These are phyloP conservation scores for Fraxinus sp. DNA, from an alignment of 305 asterid genomes.

Conservation along the genomic window DNA sequence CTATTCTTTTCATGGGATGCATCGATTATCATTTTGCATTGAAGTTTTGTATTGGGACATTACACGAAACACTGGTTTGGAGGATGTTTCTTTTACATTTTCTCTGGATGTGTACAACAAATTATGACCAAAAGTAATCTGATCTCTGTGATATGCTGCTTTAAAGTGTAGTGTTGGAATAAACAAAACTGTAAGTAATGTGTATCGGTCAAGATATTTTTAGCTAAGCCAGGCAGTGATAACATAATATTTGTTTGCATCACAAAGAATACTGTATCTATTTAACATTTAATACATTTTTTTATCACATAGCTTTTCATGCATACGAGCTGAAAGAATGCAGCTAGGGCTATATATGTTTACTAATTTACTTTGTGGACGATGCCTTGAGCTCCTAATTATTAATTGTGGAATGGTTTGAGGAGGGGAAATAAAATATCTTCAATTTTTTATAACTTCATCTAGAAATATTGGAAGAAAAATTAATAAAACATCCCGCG, in stretches of 20 bases:
- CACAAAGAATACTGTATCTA: background rate
- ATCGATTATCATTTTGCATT: background rate
- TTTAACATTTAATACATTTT: background rate
- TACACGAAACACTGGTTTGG: background rate
- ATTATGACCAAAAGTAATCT: background rate
- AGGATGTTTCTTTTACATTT: background rate
- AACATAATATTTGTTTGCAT: background rate
- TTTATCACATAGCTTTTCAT: background rate
- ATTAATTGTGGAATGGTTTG: background rate
- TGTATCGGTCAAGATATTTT: background rate
- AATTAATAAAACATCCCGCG: background rate
- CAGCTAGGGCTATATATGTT: background rate
- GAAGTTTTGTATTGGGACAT: background rate
- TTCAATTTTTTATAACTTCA: background rate
- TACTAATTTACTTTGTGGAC: background rate
- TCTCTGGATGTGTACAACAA: background rate
- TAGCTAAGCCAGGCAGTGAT: background rate
- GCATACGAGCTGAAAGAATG: background rate
- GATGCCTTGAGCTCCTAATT: background rate
- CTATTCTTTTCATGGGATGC: background rate
- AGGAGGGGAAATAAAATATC: background rate
- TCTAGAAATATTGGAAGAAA: background rate
- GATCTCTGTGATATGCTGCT: background rate
- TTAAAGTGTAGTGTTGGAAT: background rate
- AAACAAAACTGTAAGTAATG: background rate